Base-by-base conservation (phyloP, 1,139 yeast species). In the Sporopachydermia cereana region DNA sequence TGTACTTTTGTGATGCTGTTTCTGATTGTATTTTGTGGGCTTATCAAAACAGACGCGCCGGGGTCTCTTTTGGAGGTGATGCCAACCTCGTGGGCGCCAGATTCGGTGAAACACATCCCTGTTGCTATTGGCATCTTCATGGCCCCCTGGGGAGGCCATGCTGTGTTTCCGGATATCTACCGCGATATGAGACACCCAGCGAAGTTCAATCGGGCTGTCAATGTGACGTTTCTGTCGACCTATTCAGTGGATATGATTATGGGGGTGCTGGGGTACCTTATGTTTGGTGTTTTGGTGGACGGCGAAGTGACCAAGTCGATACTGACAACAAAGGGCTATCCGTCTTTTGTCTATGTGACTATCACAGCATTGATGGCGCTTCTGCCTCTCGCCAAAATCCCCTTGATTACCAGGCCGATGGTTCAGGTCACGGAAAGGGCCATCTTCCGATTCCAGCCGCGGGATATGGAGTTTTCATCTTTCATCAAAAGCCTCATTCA, bases 141-240 rank as follows among this genome's bases (percentile, higher is more conserved):
- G 68, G 79, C 80, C 9, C 82, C 82, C 0, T 76, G 76, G 56
- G 80, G 80, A 1, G 79, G 81, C 1, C 82, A 76, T 56, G 79
- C 80, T 23, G 66, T 76, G 41, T 76, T 76, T 53, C 81, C 81
- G 3, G 76, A 76, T 48, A 64, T 76, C 12, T 34, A 34, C 17
- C 18, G 39, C 9, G 82, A 76, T 56, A 71, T 76, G 74, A 63
- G 78, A 45, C 74, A 71, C 47, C 80, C 80, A 1, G 49, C 52
- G 17, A 53, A 59, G 44, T 61, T 61, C 44, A 49, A 56, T n/a
- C 52, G 51, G 36, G 58, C 62, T 49, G 50, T 62, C 21, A 63
- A 58, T 45, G 53, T 61, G 25, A 55, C 65, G 0, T 71, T 69
- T 48, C 47, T 65, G 20, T 71, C 74, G 22, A 73, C 77, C 1